Percentiles rank a stretch among this genome's conserved stretches.
Evolutionary conservation across 2,329 filamentous ascomycete genomes (phyloP).

Genomic region (Pseudocercospora eumusae): DNA sequence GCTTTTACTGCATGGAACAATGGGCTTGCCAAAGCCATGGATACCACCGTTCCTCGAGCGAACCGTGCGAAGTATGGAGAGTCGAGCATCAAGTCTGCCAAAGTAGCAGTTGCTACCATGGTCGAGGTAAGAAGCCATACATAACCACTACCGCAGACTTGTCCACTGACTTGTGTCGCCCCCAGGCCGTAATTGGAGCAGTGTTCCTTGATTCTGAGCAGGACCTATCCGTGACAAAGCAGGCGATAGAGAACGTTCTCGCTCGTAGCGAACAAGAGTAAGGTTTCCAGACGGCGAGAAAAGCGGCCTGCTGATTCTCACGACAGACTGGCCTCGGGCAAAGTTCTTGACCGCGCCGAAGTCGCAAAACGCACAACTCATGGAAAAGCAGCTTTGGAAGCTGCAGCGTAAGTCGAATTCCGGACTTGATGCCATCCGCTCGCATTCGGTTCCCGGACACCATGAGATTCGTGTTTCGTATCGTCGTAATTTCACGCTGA

Average conservation of each 20-base stretch:
- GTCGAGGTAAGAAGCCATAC: background rate
- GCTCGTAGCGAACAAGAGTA: constrained; percentile 1
- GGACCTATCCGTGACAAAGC: background rate
- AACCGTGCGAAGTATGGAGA: background rate
- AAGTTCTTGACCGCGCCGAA: background rate
- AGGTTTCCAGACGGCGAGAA: background rate
- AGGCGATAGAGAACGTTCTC: background rate
- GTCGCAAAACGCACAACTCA: background rate
- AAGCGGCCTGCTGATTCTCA: background rate
- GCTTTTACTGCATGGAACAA: background rate
- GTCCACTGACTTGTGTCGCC: background rate
- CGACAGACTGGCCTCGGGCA: background rate
- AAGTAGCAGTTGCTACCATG: background rate
- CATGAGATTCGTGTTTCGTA: background rate
- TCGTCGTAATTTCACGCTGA: background rate
- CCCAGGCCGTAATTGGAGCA: background rate
- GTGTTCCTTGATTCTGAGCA: background rate
- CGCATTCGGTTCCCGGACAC: background rate
- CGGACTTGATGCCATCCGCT: background rate
- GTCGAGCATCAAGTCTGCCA: background rate
- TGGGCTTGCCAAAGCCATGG: background rate
- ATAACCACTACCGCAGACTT: background rate
- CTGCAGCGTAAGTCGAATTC: background rate
- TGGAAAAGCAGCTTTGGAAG: background rate
- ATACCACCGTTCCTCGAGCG: background rate